A percentile compares a stretch with the other conserved stretches of the same genome.
phyloP scores from a whole-genome alignment of 176 grass and related monocot genomes.

The Lolium rigidum region DNA sequence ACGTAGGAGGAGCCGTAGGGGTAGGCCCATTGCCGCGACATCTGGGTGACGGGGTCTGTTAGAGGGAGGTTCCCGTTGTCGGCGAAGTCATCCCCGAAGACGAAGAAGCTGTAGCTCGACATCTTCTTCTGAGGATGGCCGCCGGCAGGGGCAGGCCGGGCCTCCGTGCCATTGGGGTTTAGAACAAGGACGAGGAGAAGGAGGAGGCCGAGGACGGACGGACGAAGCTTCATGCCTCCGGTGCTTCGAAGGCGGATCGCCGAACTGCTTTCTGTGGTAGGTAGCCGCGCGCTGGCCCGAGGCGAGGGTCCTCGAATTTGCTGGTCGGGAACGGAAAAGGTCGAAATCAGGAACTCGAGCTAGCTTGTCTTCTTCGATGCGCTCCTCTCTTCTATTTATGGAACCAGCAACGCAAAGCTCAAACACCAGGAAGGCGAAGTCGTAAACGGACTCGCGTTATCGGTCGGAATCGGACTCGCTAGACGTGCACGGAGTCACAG shows the following conservation, averaged over 20 bases:
- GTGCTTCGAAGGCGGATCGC: not conserved
- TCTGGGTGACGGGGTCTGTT: not conserved
- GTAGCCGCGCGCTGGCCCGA: no score
- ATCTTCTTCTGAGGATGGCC: not conserved
- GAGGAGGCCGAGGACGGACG: not conserved
- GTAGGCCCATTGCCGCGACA: conserved; percentile 23
- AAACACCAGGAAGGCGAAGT: not conserved
- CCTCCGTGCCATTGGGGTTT: not conserved
- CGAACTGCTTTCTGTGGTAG: no score
- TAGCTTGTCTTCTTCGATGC: not conserved
- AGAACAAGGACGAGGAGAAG: not conserved
- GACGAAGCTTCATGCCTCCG: not conserved
- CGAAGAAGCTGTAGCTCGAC: not conserved
- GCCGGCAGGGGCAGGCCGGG: not conserved
- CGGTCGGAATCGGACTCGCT: not conserved
- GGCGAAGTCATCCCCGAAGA: conserved; percentile 45
- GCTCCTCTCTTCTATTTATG: not conserved
- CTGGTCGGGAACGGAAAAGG: not conserved
- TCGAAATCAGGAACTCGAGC: not conserved
- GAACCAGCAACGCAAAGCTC: not conserved
- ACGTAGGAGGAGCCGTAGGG: conserved; percentile 27
- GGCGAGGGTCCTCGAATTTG: not conserved
- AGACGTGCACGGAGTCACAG: no score
- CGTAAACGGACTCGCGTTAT: not conserved
- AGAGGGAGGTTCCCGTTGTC: conserved; percentile 38